Percentiles rank a stretch among this genome's conserved stretches.
phyloP scores from a whole-genome alignment of 345 rosid species.

The Microthlaspi erraticum region DNA sequence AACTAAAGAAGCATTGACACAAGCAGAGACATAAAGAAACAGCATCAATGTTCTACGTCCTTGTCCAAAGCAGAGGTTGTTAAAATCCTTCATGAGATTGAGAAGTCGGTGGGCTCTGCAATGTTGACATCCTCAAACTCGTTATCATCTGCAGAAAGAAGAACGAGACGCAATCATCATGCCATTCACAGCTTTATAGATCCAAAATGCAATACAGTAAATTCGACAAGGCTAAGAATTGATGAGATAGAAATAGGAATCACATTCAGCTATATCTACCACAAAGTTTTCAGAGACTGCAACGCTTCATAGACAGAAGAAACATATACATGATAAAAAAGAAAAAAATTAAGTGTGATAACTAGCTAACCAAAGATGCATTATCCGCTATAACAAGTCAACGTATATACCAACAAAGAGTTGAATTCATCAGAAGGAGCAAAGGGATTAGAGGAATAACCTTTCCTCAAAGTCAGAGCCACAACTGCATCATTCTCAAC shows the following conservation, averaged over 20 bases:
- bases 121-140: slow-evolving; percentile 79
- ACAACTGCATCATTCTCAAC: slow-evolving; percentile 96
- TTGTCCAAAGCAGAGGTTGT: background rate
- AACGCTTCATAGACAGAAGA: slow-evolving; percentile 7
- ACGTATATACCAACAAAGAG: slow-evolving; percentile 7
- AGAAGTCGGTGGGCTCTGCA: slow-evolving; percentile 62
- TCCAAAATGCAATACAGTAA: background rate
- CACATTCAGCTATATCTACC: slow-evolving; percentile 26
- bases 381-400: background rate
- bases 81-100: slow-evolving; percentile 56
- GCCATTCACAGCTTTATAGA: slow-evolving; percentile 9
- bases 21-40: slow-evolving; percentile 20
- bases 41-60: slow-evolving; percentile 9
- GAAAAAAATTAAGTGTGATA: background rate
- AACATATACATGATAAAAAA: background rate
- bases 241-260: slow-evolving; percentile 12
- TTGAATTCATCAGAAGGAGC: slow-evolving; percentile 16
- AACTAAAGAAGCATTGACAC: slow-evolving; percentile 10
- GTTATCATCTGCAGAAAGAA: slow-evolving; percentile 58
- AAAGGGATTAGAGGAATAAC: slow-evolving; percentile 46
- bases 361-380: slow-evolving; percentile 27
- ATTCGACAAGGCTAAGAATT: background rate
- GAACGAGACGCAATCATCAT: slow-evolving; percentile 5
- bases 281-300: slow-evolving; percentile 22
- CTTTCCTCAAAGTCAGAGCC: slow-evolving; percentile 89